Evolutionary conservation across 805 yeast species (phyloP).

Genomic region (Yarrowia osloensis): DNA sequence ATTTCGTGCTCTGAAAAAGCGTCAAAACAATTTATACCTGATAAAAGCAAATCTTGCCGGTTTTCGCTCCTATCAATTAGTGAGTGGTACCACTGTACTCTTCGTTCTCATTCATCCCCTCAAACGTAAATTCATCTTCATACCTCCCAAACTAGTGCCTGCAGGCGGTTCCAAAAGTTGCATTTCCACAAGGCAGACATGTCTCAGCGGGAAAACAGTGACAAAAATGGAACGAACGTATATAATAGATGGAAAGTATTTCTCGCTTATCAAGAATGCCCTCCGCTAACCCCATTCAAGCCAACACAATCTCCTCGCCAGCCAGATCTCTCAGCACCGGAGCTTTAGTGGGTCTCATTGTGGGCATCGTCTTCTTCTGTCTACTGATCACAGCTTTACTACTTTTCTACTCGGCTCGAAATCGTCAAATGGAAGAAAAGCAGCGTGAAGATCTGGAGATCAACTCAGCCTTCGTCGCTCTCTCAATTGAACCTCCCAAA

Average conservation of each 20-base stretch:
- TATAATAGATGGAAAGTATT: too few relatives aligned
- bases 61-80: not conserved
- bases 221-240: too few relatives aligned
- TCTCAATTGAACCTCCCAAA: not conserved
- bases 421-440: not conserved
- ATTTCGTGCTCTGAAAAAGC: not conserved
- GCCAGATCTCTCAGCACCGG: not conserved
- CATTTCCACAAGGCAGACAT: not conserved
- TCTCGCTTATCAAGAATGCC: not conserved
- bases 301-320: not conserved
- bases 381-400: not conserved
- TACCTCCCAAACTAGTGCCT: not conserved
- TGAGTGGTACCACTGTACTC: not conserved
- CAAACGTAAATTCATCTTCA: not conserved
- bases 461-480: not conserved
- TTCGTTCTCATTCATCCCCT: too few relatives aligned
- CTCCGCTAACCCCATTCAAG: too few relatives aligned
- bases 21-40: not conserved
- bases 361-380: not conserved
- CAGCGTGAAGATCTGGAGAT: not conserved
- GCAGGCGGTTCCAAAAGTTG: not conserved
- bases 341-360: not conserved
- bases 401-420: not conserved
- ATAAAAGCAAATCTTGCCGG: too few relatives aligned
- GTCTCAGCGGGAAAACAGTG: too few relatives aligned